These are phyloP conservation scores for Colletotrichum kahawae DNA, from an alignment of 2,329 filamentous ascomycete species.

Conservation along the genomic window DNA sequence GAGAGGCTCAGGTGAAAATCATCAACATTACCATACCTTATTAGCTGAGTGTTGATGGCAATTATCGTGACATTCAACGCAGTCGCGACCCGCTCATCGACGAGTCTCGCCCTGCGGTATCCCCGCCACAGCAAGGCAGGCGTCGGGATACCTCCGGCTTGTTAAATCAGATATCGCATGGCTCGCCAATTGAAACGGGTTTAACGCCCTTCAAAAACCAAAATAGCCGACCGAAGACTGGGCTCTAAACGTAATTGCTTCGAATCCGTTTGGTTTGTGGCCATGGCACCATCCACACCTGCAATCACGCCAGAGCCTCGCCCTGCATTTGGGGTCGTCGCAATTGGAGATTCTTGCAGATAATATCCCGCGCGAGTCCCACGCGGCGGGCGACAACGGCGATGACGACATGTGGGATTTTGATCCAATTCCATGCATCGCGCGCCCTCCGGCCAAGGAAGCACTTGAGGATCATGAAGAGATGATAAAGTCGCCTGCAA, in stretches of 20 bases:
- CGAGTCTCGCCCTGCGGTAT: neutral
- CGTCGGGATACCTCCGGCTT: neutral
- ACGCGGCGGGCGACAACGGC: slow-evolving; percentile 7
- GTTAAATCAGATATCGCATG: neutral
- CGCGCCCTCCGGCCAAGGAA: neutral
- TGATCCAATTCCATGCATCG: neutral
- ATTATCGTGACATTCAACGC: neutral
- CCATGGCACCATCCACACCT: slow-evolving; percentile 16
- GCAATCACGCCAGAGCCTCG: slow-evolving; percentile 17
- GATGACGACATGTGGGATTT: slow-evolving; percentile 12
- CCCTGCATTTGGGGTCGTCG: neutral
- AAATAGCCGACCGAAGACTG: neutral
- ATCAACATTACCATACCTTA: neutral
- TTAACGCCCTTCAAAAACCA: neutral
- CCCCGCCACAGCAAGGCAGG: neutral
- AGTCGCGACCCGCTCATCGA: neutral
- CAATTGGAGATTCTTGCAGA: slow-evolving; percentile 2
- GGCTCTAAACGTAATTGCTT: neutral
- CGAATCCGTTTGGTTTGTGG: neutral
- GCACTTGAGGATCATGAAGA: neutral
- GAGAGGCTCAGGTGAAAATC: neutral
- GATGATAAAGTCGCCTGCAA: neutral
- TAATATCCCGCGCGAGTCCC: slow-evolving; percentile 15
- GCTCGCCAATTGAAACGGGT: neutral
- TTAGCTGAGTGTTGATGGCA: neutral